A percentile compares a stretch with the other conserved stretches of the same genome.
phyloP scores from a whole-genome alignment of 2,329 filamentous ascomycete species.

The Exophiala lecanii-corni region DNA sequence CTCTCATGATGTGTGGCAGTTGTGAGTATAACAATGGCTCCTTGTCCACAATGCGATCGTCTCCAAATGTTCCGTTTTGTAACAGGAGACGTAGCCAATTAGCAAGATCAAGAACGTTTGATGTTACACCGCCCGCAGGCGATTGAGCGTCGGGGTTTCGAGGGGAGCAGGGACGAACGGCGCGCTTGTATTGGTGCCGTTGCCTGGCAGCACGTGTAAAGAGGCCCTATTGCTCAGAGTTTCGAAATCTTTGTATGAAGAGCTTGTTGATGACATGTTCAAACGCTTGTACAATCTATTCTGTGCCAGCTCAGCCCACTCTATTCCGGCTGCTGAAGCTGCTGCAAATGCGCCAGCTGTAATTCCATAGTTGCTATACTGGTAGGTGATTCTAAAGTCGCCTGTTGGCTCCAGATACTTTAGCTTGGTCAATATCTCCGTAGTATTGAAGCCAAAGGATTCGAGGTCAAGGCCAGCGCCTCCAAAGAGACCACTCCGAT shows the following conservation, averaged over 20 bases:
- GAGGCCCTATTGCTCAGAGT: not conserved
- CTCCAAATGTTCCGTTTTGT: slow-evolving; percentile 1
- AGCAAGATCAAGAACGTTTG: slow-evolving; percentile 4
- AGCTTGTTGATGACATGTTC: slow-evolving; percentile 5
- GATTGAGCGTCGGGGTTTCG: slow-evolving; percentile 6
- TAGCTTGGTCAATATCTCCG: slow-evolving; percentile 3
- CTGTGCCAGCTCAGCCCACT: slow-evolving; percentile 3
- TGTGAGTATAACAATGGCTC: not conserved
- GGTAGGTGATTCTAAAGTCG: slow-evolving; percentile 2
- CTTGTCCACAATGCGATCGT: not conserved
- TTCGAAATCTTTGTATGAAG: not conserved
- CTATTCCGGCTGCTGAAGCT: not conserved
- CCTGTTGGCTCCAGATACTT: slow-evolving; percentile 2
- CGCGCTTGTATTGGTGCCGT: slow-evolving; percentile 1
- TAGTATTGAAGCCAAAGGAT: not conserved
- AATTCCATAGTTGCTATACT: slow-evolving; percentile 10
- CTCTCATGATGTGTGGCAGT: slow-evolving; percentile 4
- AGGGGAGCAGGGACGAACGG: slow-evolving; percentile 1
- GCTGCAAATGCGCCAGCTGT: slow-evolving; percentile 1
- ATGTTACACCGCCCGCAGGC: slow-evolving; percentile 4
- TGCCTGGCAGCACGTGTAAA: not conserved
- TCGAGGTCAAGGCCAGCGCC: slow-evolving; percentile 3
- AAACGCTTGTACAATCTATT: slow-evolving; percentile 1
- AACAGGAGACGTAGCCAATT: slow-evolving; percentile 3
- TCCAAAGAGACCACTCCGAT: slow-evolving; percentile 7